Conservation (phyloP, 192 early-diverging fungal species). For the Ambispora gerdemannii region DNA sequence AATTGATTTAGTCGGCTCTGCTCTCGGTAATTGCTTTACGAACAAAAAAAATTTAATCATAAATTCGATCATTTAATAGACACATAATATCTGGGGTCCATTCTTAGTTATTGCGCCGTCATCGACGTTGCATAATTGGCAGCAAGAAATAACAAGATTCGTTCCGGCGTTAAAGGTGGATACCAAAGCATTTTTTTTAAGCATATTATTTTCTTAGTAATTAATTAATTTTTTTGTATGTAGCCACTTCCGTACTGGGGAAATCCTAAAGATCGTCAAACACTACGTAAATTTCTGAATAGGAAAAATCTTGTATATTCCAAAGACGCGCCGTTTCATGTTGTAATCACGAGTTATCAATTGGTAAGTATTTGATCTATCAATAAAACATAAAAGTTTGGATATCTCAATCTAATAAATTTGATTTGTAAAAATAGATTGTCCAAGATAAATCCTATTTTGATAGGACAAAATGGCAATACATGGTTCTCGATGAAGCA, state of each 20-base stretch:
- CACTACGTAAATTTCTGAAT: constrained; percentile 75
- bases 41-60: not conserved
- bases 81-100: constrained; percentile 86
- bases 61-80: constrained; percentile 18
- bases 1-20: too few relatives aligned
- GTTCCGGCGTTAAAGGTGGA: constrained; percentile 74
- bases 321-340: constrained; percentile 80
- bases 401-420: too few relatives aligned
- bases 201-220: not conserved
- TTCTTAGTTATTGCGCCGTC: constrained; percentile 87
- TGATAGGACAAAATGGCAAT: constrained; percentile 87
- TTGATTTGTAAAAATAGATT: constrained; percentile 32
- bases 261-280: constrained; percentile 75
- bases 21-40: too few relatives aligned
- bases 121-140: constrained; percentile 91
- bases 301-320: constrained; percentile 69
- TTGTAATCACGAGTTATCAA: constrained; percentile 89
- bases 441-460: constrained; percentile 81
- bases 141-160: constrained; percentile 81
- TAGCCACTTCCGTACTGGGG: constrained; percentile 84
- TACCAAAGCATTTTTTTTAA: not conserved
- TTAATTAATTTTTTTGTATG: not conserved
- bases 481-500: constrained; percentile 93
- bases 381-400: too few relatives aligned
- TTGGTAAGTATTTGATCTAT: constrained; percentile 42